Base-by-base conservation (phyloP, 371 early-diverging fungal species). In the Mortierella sp. region DNA sequence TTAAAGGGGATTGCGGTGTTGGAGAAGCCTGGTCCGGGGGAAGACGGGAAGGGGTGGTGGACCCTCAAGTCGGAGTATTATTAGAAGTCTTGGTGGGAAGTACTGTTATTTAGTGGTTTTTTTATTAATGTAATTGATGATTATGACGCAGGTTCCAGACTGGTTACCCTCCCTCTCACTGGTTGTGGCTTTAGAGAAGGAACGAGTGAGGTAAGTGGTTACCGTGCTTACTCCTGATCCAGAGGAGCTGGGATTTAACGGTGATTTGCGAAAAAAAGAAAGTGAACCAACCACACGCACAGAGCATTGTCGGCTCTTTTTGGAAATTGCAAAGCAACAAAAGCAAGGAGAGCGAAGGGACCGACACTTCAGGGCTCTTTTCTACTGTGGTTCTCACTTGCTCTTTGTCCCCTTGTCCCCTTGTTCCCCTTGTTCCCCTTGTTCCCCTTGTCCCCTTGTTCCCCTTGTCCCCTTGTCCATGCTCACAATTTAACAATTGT, bases 1-100 rank as follows among this genome's bases (percentile, higher is more conserved):
- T 82, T 95, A 16, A 92, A 90, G 76, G 93, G 90, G 3, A 92
- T 95, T 48, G 94, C 94, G 2, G 86, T 73, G 24, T 89, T 92
- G 70, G 89, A 90, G 57, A 89, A 88, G 79, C 54, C 34, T 5
- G 16, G 50, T 16, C 11, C 9, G 13, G 54, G 21, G 5, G 87
- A 76, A 78, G 87, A 74, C 78, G 84, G 87, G 14, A 74, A 76
- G 46, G 91, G 93, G 5, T 84, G 88, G 61, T 93, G 93, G 92
- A 81, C 87, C 6, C 84, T 93, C 37, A 92, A 91, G 77, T 78
- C 85, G 3, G 92, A 93, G 43, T 93, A 87, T 73, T 83, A 88
- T 50, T 89, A 82, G 77, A 43, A 14, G n/a, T n/a, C 24, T 31
- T 2, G 0, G 31, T 64, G 37, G 11, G 14, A 40, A 40, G 2